Base-by-base conservation (phyloP, 1,139 yeast genomes). In the Saccharomycopsis hybrid region DNA sequence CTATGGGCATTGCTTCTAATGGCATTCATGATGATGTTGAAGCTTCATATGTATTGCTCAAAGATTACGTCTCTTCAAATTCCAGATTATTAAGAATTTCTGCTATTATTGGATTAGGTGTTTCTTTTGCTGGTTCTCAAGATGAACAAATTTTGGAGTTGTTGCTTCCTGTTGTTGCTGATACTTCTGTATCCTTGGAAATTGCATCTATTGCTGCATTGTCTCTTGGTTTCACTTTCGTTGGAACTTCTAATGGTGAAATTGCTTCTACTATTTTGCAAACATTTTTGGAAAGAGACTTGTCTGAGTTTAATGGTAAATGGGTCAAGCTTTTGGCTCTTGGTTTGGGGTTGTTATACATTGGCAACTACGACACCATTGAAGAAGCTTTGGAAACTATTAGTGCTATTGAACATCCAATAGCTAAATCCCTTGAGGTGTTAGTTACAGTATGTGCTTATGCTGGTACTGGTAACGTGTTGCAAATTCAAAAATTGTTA, bases 381-480 rank as follows among this genome's bases (percentile, higher is more conserved):
- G 97, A 90, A 61, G 97, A 89, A 67, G 96, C 89, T 29, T 71
- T 92, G 58, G 98, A 92, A 64, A 88, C 97, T 0, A 82, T 92
- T 58, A 88, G 85, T 65, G 98, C 97, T 18, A 86, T 94, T 62
- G 96, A 89, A 58, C 97, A 90, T 63, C 97, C 97, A 47, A 85
- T 92, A 62, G 82, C 94, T 40, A 83, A 87, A 59, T 86, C 95
- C 43, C 80, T 90, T 62, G 94, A 87, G 66, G 95, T 90, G 4
- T 74, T 94, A 63, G 92, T 94, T 33, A 89, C 86, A 57, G 85
- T 90, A 50, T 87, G 97, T 71, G 95, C 97, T 5, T 90, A 85
- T 68, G 95, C 97, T 18, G 99, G 98, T 57, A 88, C 97, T 43
- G 99, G 98, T 60, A 94, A 94, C 64, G 99, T 94, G 41, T 77